Percentiles rank a stretch among this genome's conserved stretches.
phyloP scores from a whole-genome alignment of 2,329 filamentous ascomycete genomes.

The Thielaviopsis musarum region DNA sequence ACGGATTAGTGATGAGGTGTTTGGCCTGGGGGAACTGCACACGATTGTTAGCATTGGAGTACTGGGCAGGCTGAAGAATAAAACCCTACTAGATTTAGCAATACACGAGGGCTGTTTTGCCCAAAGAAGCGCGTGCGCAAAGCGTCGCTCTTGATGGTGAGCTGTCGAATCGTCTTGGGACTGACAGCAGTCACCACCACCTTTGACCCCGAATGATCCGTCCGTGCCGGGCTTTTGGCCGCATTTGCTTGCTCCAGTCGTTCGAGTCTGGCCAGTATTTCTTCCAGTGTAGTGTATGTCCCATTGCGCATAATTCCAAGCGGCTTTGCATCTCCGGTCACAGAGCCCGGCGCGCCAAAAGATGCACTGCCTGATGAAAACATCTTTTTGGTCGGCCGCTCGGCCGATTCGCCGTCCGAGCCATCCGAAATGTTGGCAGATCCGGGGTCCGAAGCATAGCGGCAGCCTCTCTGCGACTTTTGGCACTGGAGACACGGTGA shows the following conservation, averaged over 20 bases:
- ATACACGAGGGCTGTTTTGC: slow-evolving; percentile 33
- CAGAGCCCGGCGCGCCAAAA: neutral
- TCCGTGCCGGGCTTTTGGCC: slow-evolving; percentile 24
- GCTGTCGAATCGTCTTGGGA: slow-evolving; percentile 29
- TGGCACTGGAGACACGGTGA: slow-evolving; percentile 41
- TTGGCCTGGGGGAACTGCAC: slow-evolving; percentile 36
- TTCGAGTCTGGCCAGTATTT: slow-evolving; percentile 33
- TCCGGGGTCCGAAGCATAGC: slow-evolving; percentile 31
- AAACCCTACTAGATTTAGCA: slow-evolving; percentile 33
- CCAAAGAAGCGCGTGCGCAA: slow-evolving; percentile 34
- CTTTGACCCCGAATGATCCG: slow-evolving; percentile 16
- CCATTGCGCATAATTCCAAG: slow-evolving; percentile 14
- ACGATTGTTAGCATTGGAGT: neutral
- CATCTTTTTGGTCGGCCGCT: slow-evolving; percentile 17
- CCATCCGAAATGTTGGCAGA: slow-evolving; percentile 32
- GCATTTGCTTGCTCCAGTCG: slow-evolving; percentile 34
- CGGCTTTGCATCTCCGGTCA: neutral
- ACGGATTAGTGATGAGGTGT: slow-evolving; percentile 29
- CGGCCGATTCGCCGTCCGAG: slow-evolving; percentile 25
- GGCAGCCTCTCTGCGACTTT: slow-evolving; percentile 36
- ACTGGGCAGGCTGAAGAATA: neutral
- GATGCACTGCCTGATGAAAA: neutral
- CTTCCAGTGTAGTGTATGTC: slow-evolving; percentile 24
- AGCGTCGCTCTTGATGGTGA: slow-evolving; percentile 31
- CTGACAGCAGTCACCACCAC: slow-evolving; percentile 20